Base-by-base conservation (phyloP, 768 basidiomycete species). In the Pisolithus orientalis region DNA sequence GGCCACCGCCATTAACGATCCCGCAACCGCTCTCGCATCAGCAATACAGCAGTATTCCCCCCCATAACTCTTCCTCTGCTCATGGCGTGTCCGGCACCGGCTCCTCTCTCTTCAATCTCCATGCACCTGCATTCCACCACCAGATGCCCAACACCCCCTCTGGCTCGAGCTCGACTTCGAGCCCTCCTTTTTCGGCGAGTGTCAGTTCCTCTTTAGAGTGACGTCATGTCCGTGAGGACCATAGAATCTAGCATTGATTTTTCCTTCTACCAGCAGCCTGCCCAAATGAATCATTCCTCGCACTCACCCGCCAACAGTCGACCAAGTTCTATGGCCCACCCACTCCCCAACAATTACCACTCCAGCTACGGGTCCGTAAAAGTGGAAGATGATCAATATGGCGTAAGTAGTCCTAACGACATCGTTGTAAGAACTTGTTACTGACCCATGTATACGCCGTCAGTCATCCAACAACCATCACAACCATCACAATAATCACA, bases 181-280 rank as follows among this genome's bases (percentile, higher is more conserved):
- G 83, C 58, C 84, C 85, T 52, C 84, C 86, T n/a, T 89, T 87
- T 75, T 90, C 88, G 85, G 87, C 80, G 82, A 87, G 88, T 87
- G 65, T 77, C 76, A 65, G 75, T 77, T 72, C 70, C 68, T 72
- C 58, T 53, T 60, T 24, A 58, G 51, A 60, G 58, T 57, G 59
- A 62, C 63, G 61, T 59, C 51, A 45, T 65, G 59, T 62, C 57
- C 55, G 61, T 31, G 53, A 56, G 61, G 57, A 62, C 53, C 63
- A 59, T 66, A 71, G 78, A 82, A 79, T 75, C 77, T 82, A 80
- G 76, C 57, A 57, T 46, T 85, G 71, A 82, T 66, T 59, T 67
- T 65, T 74, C 66, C 66, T 58, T 65, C 69, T 65, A 71, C 67
- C 68, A 75, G 72, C 73, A 86, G 84, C 85, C 85, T 61, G 70